Percentiles rank a stretch among this genome's conserved stretches.
phyloP scores from a whole-genome alignment of 176 grass and related monocot genomes.

The Eragrostis nindensis region DNA sequence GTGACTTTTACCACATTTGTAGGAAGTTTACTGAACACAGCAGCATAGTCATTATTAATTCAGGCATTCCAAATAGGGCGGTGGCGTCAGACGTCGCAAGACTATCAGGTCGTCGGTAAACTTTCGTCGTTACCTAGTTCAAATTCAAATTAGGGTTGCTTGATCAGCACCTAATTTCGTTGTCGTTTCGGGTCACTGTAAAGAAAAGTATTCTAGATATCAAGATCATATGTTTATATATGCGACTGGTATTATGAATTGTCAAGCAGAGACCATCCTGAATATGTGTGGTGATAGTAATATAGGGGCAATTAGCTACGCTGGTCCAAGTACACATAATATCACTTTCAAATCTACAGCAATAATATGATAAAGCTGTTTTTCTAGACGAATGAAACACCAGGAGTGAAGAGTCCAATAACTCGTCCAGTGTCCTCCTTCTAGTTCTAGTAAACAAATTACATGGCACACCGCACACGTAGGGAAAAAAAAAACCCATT shows the following conservation, averaged over 20 bases:
- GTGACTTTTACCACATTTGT: background rate
- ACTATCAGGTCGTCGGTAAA: background rate
- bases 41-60: background rate
- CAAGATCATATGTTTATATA: background rate
- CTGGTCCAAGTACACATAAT: background rate
- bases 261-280: background rate
- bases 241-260: background rate
- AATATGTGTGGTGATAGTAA: background rate
- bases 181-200: background rate
- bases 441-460: conserved; percentile 24
- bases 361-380: background rate
- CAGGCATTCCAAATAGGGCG: background rate
- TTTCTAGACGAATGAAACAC: background rate
- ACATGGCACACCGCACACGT: background rate
- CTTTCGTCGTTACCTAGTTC: conserved; percentile 4
- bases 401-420: background rate
- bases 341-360: background rate
- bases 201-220: conserved; percentile 35
- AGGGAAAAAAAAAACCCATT: background rate
- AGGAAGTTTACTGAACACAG: background rate
- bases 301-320: background rate
- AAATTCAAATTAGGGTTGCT: conserved; percentile 19
- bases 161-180: conserved; percentile 20
- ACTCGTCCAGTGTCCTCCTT: background rate
- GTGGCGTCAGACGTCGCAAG: background rate